Conservation (phyloP, 2,329 filamentous ascomycete species). For the Cryphonectria parasitica region DNA sequence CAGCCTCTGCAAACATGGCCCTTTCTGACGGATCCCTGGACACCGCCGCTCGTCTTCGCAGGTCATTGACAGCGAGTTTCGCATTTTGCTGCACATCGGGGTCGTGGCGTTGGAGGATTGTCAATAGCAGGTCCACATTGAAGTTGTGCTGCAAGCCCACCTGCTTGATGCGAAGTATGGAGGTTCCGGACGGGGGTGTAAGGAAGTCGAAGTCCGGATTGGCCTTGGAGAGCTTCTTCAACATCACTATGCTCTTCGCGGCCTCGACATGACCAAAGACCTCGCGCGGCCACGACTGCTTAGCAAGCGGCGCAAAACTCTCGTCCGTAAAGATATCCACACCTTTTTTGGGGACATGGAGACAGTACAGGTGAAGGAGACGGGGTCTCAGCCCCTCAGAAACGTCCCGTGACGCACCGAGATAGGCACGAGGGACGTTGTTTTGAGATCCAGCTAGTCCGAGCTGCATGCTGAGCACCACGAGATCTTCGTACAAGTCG, state of each 20-base stretch:
- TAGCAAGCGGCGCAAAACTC: slow-evolving; percentile 3
- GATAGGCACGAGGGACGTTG: background rate
- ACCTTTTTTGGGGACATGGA: slow-evolving; percentile 10
- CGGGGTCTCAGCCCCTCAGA: background rate
- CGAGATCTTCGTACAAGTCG: slow-evolving; percentile 11
- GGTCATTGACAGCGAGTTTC: background rate
- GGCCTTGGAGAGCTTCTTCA: slow-evolving; percentile 17
- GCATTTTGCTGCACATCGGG: background rate
- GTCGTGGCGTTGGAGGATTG: slow-evolving; percentile 8
- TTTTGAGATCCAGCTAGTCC: background rate
- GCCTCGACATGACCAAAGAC: slow-evolving; percentile 9
- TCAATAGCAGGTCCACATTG: slow-evolving; percentile 22
- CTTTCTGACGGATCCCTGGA: slow-evolving; percentile 17
- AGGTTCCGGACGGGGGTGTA: background rate
- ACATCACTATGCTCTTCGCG: background rate
- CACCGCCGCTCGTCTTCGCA: slow-evolving; percentile 15
- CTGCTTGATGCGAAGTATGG: background rate
- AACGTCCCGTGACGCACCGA: slow-evolving; percentile 1
- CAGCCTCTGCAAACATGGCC: slow-evolving; percentile 9
- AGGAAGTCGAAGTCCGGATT: slow-evolving; percentile 20
- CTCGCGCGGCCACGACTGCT: slow-evolving; percentile 7
- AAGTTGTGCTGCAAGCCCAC: slow-evolving; percentile 12
- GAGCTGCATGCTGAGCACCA: slow-evolving; percentile 9
- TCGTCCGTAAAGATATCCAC: slow-evolving; percentile 13
- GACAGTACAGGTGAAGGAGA: slow-evolving; percentile 17